Conservation (phyloP, 2,329 filamentous ascomycete genomes). For the Knoxdaviesia proteae region DNA sequence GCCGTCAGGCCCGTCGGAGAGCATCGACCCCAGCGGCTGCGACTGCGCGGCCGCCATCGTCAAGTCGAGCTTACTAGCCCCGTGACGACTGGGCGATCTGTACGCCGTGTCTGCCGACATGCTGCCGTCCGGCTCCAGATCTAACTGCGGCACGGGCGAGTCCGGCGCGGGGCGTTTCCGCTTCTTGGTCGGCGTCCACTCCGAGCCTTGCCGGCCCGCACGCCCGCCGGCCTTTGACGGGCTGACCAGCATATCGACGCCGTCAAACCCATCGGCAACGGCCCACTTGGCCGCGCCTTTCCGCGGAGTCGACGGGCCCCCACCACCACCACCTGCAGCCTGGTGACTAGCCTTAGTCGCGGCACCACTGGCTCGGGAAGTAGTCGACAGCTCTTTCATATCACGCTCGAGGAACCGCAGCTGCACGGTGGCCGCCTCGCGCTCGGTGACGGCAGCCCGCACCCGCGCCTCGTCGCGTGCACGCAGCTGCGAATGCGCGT, state of each 20-base stretch:
- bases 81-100: too few relatives aligned
- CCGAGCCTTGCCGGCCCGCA: conserved; percentile 16
- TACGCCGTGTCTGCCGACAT: conserved; percentile 1
- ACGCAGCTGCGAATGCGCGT: conserved; percentile 40
- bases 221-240: conserved; percentile 22
- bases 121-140: conserved; percentile 23
- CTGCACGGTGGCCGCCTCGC: conserved; percentile 32
- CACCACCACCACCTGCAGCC: conserved; percentile 8
- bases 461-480: conserved; percentile 42
- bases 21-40: neutral
- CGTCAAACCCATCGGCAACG: conserved; percentile 59
- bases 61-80: neutral
- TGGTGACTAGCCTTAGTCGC: conserved; percentile 17
- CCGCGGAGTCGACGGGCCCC: conserved; percentile 35
- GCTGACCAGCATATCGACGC: conserved; percentile 34
- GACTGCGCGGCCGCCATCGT: neutral
- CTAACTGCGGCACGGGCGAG: conserved; percentile 43
- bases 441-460: conserved; percentile 40
- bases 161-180: conserved; percentile 45
- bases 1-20: neutral
- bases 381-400: conserved; percentile 35
- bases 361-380: neutral
- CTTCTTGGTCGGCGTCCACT: conserved; percentile 48
- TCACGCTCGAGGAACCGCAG: conserved; percentile 56
- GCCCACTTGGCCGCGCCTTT: conserved; percentile 33